These are phyloP conservation scores for Choricystis sp. DNA, from an alignment of 139 green algal species.

Conservation along the genomic window DNA sequence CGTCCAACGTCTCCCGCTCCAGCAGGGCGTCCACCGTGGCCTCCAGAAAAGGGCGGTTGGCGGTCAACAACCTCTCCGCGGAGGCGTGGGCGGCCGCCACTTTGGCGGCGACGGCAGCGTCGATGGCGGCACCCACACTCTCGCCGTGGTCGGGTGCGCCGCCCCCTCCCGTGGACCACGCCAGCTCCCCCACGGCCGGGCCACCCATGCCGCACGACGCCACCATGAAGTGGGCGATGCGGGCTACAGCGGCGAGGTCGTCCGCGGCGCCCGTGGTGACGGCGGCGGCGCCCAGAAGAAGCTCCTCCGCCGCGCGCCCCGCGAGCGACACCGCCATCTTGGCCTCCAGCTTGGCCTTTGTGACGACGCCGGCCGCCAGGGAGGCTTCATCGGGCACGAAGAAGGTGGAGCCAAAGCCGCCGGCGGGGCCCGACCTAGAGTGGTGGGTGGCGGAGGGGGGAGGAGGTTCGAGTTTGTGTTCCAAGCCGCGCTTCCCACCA, in stretches of 20 bases:
- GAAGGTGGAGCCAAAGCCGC: background rate
- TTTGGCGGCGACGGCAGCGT: background rate
- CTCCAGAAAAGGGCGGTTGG: background rate
- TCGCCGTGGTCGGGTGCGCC: background rate
- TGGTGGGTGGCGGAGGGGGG: too few relatives aligned
- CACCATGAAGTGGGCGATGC: background rate
- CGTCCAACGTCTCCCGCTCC: background rate
- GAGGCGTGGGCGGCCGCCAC: background rate
- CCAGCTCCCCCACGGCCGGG: background rate
- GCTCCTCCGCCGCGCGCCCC: slow-evolving; percentile 75
- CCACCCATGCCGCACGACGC: background rate
- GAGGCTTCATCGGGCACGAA: background rate
- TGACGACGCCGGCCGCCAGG: slow-evolving; percentile 43
- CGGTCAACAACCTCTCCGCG: background rate
- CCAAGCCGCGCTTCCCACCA: too few relatives aligned
- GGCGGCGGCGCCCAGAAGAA: slow-evolving; percentile 88
- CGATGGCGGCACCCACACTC: background rate
- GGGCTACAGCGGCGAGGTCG: slow-evolving; percentile 18
- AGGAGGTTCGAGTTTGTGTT: too few relatives aligned
- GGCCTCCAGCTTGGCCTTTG: slow-evolving; percentile 82
- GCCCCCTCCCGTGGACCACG: background rate
- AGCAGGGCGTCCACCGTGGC: background rate
- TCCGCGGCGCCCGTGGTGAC: slow-evolving; percentile 80
- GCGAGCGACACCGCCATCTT: slow-evolving; percentile 89
- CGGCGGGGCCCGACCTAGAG: background rate